phyloP scores from a whole-genome alignment of 306 rosid species.

The Prunus fruticosa region DNA sequence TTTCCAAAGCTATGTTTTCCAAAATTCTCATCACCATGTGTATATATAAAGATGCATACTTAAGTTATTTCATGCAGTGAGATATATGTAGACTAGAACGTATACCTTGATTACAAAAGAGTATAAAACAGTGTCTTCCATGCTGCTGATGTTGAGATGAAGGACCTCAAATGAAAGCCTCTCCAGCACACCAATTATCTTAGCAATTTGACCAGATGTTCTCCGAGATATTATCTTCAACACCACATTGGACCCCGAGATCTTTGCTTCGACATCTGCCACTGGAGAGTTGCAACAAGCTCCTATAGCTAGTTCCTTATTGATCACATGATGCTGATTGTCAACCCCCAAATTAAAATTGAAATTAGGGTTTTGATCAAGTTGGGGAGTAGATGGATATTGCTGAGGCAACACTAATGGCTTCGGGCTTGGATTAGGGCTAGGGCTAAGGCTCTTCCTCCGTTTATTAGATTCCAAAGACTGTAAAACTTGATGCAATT shows the following conservation, averaged over 20 bases:
- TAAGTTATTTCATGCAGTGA: no score
- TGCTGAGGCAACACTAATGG: slow-evolving; percentile 21
- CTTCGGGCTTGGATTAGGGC: slow-evolving; percentile 58
- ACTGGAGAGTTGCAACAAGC: slow-evolving; percentile 82
- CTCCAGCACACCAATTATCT: slow-evolving; percentile 67
- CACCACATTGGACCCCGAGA: slow-evolving; percentile 77
- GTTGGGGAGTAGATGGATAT: not conserved
- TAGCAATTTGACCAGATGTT: slow-evolving; percentile 61
- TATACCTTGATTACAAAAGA: slow-evolving; percentile 82
- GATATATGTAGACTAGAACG: not conserved
- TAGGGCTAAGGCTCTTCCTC: slow-evolving; percentile 92
- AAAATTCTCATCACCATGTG: not conserved
- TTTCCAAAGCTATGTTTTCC: not conserved
- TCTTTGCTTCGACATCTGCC: slow-evolving; percentile 90
- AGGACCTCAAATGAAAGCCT: slow-evolving; percentile 78
- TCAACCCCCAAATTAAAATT: slow-evolving; percentile 16
- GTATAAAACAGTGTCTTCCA: slow-evolving; percentile 83
- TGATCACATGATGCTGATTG: slow-evolving; percentile 23
- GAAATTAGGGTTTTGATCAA: slow-evolving; percentile 4
- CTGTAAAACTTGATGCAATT: slow-evolving; percentile 78
- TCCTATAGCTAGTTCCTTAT: slow-evolving; percentile 50
- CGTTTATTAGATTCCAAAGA: slow-evolving; percentile 83
- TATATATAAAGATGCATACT: no score
- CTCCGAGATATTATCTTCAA: slow-evolving; percentile 62
- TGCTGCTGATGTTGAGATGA: slow-evolving; percentile 86